A percentile compares a stretch with the other conserved stretches of the same genome.
Evolutionary conservation across 805 yeast genomes (phyloP).

Genomic region (Cyberlindnera misumaiensis): DNA sequence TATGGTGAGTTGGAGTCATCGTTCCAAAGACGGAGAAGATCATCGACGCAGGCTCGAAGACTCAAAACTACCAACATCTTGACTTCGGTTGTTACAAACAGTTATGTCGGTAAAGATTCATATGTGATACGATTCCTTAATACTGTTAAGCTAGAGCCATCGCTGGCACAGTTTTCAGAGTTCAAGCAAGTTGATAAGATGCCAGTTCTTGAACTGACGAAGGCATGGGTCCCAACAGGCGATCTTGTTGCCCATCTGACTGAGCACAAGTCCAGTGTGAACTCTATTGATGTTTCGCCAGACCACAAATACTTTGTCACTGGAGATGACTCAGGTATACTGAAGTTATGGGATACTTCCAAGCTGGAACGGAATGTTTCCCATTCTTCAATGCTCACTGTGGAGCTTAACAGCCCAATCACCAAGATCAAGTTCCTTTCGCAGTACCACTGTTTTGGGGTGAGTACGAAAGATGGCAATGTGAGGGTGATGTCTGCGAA

Average conservation of each 20-base stretch:
- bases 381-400: constrained; percentile 39
- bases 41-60: constrained; percentile 9
- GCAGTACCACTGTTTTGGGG: constrained; percentile 52
- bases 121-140: constrained; percentile 52
- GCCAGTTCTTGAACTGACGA: constrained; percentile 7
- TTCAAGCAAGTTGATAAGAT: constrained; percentile 41
- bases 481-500: constrained; percentile 32
- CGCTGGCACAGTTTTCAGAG: constrained; percentile 54
- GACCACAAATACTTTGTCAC: constrained; percentile 63
- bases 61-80: constrained; percentile 6
- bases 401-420: constrained; percentile 44
- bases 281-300: constrained; percentile 50
- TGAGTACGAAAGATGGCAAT: constrained; percentile 34
- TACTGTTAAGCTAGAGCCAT: constrained; percentile 48
- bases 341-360: constrained; percentile 73
- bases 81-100: constrained; percentile 36
- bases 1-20: constrained; percentile 38
- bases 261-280: constrained; percentile 57
- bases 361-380: constrained; percentile 58
- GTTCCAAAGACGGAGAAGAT: constrained; percentile 10
- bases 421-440: constrained; percentile 44
- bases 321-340: constrained; percentile 66
- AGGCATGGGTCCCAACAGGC: constrained; percentile 39
- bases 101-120: constrained; percentile 64
- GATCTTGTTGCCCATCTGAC: constrained; percentile 54